phyloP scores from a whole-genome alignment of 208 protist species.

The Tritrichomonas foetus region DNA sequence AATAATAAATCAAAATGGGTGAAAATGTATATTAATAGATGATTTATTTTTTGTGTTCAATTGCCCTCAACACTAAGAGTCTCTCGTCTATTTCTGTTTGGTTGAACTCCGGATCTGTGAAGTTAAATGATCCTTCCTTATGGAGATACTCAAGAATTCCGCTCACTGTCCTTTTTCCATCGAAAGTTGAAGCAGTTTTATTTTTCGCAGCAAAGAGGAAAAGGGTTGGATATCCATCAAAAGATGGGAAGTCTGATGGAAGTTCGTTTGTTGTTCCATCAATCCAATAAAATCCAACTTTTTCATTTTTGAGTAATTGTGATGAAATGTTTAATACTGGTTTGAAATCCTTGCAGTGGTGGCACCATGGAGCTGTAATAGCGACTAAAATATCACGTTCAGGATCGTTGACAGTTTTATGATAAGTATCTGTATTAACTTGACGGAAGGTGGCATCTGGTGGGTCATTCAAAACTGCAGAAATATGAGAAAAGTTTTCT shows the following conservation, averaged over 20 bases:
- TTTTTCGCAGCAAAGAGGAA: background rate
- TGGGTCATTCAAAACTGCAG: background rate
- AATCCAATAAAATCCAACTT: background rate
- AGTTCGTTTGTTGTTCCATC: slow-evolving; percentile 19
- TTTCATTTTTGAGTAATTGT: background rate
- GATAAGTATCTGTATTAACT: background rate
- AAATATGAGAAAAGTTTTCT: background rate
- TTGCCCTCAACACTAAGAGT: background rate
- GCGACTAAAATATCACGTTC: background rate
- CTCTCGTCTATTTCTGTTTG: background rate
- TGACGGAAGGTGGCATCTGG: background rate
- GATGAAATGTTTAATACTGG: background rate
- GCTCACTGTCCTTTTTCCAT: background rate
- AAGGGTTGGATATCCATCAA: background rate
- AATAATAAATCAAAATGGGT: no score
- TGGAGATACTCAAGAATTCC: background rate
- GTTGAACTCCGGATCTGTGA: background rate
- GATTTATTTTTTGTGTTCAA: background rate
- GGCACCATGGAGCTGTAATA: slow-evolving; percentile 25
- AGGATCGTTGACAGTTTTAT: background rate
- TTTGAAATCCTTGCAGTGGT: slow-evolving; percentile 16
- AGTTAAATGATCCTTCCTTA: background rate
- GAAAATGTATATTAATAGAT: no score
- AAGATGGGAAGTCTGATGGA: background rate
- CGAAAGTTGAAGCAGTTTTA: background rate